A percentile compares a stretch with the other conserved stretches of the same genome.
Conservation (phyloP, 2,329 filamentous ascomycete genomes). For the Verticillium zaregamsianum region DNA sequence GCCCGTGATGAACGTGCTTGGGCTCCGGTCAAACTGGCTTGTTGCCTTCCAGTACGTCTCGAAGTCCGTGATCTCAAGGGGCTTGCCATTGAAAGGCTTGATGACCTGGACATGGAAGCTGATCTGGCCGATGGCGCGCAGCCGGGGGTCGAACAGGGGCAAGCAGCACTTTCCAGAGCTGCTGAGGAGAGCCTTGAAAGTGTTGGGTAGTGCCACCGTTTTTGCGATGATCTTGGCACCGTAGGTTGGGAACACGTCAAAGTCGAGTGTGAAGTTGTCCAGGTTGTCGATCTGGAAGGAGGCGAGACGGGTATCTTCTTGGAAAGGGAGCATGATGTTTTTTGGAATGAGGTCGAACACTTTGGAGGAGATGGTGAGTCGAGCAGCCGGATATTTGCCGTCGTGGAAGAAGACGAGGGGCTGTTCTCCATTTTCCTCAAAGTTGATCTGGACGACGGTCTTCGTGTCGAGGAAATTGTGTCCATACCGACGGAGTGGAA, state of each 20-base stretch:
- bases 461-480: slow-evolving; percentile 99
- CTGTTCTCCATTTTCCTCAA: slow-evolving; percentile 69
- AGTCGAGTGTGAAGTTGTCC: slow-evolving; percentile 89
- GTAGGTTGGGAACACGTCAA: slow-evolving; percentile 96
- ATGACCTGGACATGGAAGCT: slow-evolving; percentile 95
- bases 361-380: slow-evolving; percentile 94
- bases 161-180: slow-evolving; percentile 79
- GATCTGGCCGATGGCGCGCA: slow-evolving; percentile 89
- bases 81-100: slow-evolving; percentile 88
- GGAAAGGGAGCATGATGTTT: slow-evolving; percentile 91
- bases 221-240: slow-evolving; percentile 97
- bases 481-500: slow-evolving; percentile 88
- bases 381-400: slow-evolving; percentile 90
- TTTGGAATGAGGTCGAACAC: slow-evolving; percentile 93
- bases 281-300: slow-evolving; percentile 96
- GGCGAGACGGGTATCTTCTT: slow-evolving; percentile 89
- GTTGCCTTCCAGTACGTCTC: slow-evolving; percentile 99
- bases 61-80: slow-evolving; percentile 95
- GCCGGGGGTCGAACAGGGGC: slow-evolving; percentile 85
- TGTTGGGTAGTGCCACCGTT: slow-evolving; percentile 83
- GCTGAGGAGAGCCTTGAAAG: slow-evolving; percentile 72
- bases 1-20: slow-evolving; percentile 84
- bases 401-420: slow-evolving; percentile 96
- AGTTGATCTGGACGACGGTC: slow-evolving; percentile 89
- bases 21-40: slow-evolving; percentile 82